Evolutionary conservation across 2,329 filamentous ascomycete species (phyloP).

Genomic region (Pseudogymnoascus sp.): DNA sequence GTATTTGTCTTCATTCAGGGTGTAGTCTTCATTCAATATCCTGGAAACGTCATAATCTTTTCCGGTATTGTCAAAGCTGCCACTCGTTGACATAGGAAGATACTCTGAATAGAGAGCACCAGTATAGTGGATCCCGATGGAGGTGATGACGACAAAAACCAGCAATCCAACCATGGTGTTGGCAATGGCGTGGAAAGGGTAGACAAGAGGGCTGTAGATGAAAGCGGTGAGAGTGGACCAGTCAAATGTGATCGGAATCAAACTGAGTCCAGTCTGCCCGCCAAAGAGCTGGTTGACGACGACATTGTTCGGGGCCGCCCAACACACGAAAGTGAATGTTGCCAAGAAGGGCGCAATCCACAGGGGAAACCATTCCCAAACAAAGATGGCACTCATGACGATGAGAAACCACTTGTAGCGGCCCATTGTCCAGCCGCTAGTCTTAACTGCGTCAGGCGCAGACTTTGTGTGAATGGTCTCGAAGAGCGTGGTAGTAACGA

Average conservation of each 20-base stretch:
- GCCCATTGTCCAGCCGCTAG: constrained; percentile 40
- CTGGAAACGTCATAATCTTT: constrained; percentile 49
- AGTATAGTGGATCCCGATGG: constrained; percentile 55
- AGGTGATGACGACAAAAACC: constrained; percentile 52
- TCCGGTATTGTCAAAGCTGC: constrained; percentile 59
- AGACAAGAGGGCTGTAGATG: constrained; percentile 48
- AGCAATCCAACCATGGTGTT: constrained; percentile 47
- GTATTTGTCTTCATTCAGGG: constrained; percentile 56
- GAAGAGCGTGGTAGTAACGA: constrained; percentile 43
- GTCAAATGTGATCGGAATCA: constrained; percentile 65
- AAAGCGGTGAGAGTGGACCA: constrained; percentile 66
- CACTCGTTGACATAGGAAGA: constrained; percentile 52
- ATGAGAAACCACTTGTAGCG: constrained; percentile 40
- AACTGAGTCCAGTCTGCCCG: constrained; percentile 54
- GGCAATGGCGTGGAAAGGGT: constrained; percentile 43
- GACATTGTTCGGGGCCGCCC: constrained; percentile 59
- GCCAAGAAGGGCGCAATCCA: constrained; percentile 63
- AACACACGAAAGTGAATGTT: constrained; percentile 64
- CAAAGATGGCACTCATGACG: constrained; percentile 36
- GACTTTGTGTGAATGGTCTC: constrained; percentile 35
- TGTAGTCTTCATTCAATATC: constrained; percentile 48
- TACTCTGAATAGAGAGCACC: constrained; percentile 55
- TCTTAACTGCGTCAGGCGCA: constrained; percentile 35
- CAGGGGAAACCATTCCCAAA: constrained; percentile 46
- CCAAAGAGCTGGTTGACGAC: constrained; percentile 66